Base-by-base conservation (phyloP, 2,329 filamentous ascomycete genomes). In the Gyromitra esculenta region DNA sequence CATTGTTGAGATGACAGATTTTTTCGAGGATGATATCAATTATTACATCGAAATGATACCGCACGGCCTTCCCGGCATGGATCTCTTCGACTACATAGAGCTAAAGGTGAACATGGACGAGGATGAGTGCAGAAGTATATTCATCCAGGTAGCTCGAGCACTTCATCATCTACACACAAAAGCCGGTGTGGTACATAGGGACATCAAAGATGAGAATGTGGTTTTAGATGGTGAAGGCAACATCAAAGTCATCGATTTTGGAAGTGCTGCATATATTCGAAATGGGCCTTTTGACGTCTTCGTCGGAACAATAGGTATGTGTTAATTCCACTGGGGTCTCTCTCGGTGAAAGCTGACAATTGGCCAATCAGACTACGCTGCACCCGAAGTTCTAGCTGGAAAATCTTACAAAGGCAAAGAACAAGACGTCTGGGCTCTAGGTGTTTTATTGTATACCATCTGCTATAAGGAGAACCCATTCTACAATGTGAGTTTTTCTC, bases 381-480 rank as follows among this genome's bases (percentile, higher is more conserved):
- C 96, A 5, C 96, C 96, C n/a, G 96, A 99, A 85, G 96, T 99
- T 70, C 88, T 99, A 63, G 94, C 94, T 74, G 96, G 96, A 62
- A 91, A 91, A 81, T 91, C 94, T 15, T 99, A 99, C 84, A 89
- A 92, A 80, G 96, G 96, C 82, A 97, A 96, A 84, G 95, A 97
- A 83, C 96, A 99, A 86, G 96, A 99, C 82, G 94, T 99, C 39
- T 99, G 96, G 96, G 96, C 96, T 0, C 88, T 99, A 15, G 96
- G 96, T 31, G 98, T 99, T 81, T 88, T 99, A 35, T 89, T 99
- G 13, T 99, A 99, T 86, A 99, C 96, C 37, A 97, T 99, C 82
- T 92, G 98, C 82, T 99, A 99, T 88, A 99, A 98, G 85, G 96
- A 99, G 85, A 99, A 99, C 82, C 95, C 96, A 0, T 99, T 97